These are phyloP conservation scores for Amoeboaphelidium protococcarum DNA, from an alignment of 371 early-diverging fungal genomes.

Conservation along the genomic window DNA sequence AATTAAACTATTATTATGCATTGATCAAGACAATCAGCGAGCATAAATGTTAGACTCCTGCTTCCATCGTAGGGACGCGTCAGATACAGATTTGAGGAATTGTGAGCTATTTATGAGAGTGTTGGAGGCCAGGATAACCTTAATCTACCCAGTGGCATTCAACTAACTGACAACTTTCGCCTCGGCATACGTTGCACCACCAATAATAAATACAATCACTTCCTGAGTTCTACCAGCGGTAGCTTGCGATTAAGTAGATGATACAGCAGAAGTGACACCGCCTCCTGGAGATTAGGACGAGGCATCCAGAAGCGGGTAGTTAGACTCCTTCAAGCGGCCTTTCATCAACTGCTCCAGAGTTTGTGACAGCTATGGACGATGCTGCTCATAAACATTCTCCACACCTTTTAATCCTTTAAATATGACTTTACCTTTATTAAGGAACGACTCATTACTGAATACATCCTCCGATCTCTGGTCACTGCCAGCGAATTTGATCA, in stretches of 20 bases:
- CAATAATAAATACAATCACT: slow-evolving; percentile 71
- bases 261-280: too few relatives aligned
- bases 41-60: too few relatives aligned
- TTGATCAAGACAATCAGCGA: too few relatives aligned
- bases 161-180: slow-evolving; percentile 49
- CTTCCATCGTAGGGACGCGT: too few relatives aligned
- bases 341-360: slow-evolving; percentile 46
- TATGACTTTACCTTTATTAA: slow-evolving; percentile 40
- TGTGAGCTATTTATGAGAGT: too few relatives aligned
- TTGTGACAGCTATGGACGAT: slow-evolving; percentile 50
- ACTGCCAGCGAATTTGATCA: slow-evolving; percentile 48
- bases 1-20: too few relatives aligned
- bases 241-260: too few relatives aligned
- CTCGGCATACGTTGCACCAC: slow-evolving; percentile 79
- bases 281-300: slow-evolving; percentile 22
- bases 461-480: slow-evolving; percentile 63
- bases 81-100: too few relatives aligned
- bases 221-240: slow-evolving; percentile 81
- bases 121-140: too few relatives aligned
- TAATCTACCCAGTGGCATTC: too few relatives aligned
- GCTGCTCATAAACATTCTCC: slow-evolving; percentile 94
- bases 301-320: slow-evolving; percentile 46
- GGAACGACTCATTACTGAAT: slow-evolving; percentile 50
- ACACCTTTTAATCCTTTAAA: slow-evolving; percentile 35
- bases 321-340: slow-evolving; percentile 41